A percentile compares a stretch with the other conserved stretches of the same genome.
phyloP scores from a whole-genome alignment of 2,329 filamentous ascomycete genomes.

The Ophiostoma quercus region DNA sequence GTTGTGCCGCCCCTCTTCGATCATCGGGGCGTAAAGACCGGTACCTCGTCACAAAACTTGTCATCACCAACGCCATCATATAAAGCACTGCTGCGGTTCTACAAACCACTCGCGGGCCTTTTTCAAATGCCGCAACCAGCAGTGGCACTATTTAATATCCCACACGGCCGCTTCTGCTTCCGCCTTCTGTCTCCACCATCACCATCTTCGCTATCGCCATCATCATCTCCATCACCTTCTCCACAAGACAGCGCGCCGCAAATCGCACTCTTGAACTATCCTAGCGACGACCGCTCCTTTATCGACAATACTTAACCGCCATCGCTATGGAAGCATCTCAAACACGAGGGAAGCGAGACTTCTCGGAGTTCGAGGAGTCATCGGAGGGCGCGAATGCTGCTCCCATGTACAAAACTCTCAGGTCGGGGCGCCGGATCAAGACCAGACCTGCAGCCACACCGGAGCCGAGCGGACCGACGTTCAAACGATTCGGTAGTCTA shows the following conservation, averaged over 20 bases:
- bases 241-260: too few relatives aligned
- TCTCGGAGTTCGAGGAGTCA: background rate
- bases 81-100: background rate
- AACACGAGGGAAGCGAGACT: background rate
- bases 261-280: too few relatives aligned
- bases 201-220: background rate
- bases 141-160: background rate
- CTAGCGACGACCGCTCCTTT: background rate
- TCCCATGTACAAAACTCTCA: background rate
- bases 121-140: background rate
- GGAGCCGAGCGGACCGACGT: background rate
- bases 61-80: background rate
- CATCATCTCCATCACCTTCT: background rate
- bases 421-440: constrained; percentile 1
- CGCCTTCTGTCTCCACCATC: background rate
- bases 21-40: background rate
- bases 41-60: background rate
- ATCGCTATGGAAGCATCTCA: background rate
- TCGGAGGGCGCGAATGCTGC: background rate
- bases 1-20: background rate
- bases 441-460: background rate
- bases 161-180: background rate
- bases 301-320: background rate
- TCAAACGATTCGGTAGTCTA: constrained; percentile 22
- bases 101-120: background rate